Evolutionary conservation across 345 rosid genomes (phyloP), one percentile per base, ranked within the genome.

Genomic region (Combretum micranthum): DNA sequence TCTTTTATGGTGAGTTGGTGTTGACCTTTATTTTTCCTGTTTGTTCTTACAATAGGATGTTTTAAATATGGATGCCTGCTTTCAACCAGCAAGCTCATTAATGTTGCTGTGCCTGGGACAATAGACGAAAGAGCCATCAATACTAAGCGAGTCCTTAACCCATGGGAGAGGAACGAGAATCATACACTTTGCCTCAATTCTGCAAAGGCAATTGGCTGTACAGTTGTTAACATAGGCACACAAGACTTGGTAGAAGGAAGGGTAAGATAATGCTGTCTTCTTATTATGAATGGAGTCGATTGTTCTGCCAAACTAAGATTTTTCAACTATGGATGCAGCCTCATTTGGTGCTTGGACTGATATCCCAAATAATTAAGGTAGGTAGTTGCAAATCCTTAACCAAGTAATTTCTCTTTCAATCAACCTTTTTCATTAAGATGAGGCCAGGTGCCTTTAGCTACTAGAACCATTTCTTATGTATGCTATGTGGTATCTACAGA

Each of bases 281-380:
- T 71, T 56, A 50, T 55, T 15, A 2, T 60, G 42, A 45, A 32
- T 56, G 65, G 21, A 21, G 44, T 62, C 11, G 42, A n/a, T n/a
- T 52, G 13, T 47, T 52, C 51, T 19, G 48, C 60, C 42, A 23
- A 32, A 22, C 25, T 68, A 37, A 61, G 4, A 53, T 20, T 16
- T 51, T 60, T n/a, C 44, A 2, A 26, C 32, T 22, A 16, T 64
- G 4, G 62, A 64, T 76, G 80, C 76, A 91, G 95, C 88, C 96
- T 57, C 95, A 92, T 83, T 73, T 86, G 69, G 68, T 91, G 13
- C 87, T 88, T 69, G 95, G 96, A 32, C 66, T 92, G 83, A 86
- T 92, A 61, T 86, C 98, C 66, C 95, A 92, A 72, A 90, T 88
- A 65, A 88, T 91, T 66, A 91, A 91, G 96, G 98, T 86, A 60